Evolutionary conservation across 2,329 filamentous ascomycete genomes (phyloP), one percentile per base, ranked within the genome.

Genomic region (Sordariomycetes sp.): DNA sequence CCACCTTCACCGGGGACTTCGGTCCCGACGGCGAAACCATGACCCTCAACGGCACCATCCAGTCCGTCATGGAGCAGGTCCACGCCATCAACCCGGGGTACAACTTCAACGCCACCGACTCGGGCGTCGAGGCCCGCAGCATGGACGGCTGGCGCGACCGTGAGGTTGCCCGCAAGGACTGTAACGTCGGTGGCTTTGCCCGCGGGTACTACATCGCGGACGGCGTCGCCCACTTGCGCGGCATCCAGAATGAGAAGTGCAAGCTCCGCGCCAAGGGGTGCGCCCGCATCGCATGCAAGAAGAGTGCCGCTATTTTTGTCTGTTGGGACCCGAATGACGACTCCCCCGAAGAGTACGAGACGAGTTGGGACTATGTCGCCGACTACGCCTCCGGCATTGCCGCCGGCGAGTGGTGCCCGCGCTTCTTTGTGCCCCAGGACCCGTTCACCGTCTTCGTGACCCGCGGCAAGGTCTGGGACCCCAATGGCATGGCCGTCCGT

Each of bases 41-140:
- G 18, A 25, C 48, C 20, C 53, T 57, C 48, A 57, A 57, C 28
- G 55, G 55, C 28, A 57, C 55, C 22, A 43, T 57, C 55, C 3
- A 57, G 32, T 48, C 52, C 32, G 55, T 57, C 22, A 48, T 57
- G 28, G 22, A 40, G 32, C 55, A 57, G 32, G 28, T 57, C 34
- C 37, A 28, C 14, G 46, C n/a, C 12, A 20, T 53, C 55, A 57
- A 57, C 48, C 55, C 55, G n/a, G 32, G 18, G 3, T 57, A 50
- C 18, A 6, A 57, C 25, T 57, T 52, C 32, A 12, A 40, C 55
- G 16, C 32, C 25, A 18, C 16, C n/a, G 54, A 24, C 40, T 10
- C 28, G 16, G 55, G 16, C 28, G 11, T 57, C 25, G 18, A 51
- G 24, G 51, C 51, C 51, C 43, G 40, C 25, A 18, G n/a, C 7